phyloP scores from a whole-genome alignment of 108 stramenopile species.

The Skeletonema menzelii region DNA sequence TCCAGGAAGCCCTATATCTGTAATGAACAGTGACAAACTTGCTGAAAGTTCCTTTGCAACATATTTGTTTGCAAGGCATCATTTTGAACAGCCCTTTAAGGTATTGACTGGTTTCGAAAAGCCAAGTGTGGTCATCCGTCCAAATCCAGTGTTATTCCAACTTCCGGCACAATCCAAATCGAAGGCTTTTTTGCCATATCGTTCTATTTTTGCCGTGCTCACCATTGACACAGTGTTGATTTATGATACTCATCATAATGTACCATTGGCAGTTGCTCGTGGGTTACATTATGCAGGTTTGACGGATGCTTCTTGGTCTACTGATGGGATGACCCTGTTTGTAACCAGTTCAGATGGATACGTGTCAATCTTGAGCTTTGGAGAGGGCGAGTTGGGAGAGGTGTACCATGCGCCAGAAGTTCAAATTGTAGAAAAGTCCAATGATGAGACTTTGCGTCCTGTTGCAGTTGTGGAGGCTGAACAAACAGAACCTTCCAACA shows the following conservation, averaged over 20 bases:
- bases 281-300: constrained; percentile 89
- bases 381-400: constrained; percentile 74
- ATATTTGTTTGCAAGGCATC: constrained; percentile 76
- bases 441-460: neutral
- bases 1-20: constrained; percentile 5
- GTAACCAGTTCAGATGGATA: constrained; percentile 89
- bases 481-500: neutral
- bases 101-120: constrained; percentile 80
- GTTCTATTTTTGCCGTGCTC: constrained; percentile 83
- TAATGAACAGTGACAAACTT: constrained; percentile 14
- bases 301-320: constrained; percentile 84
- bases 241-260: constrained; percentile 79
- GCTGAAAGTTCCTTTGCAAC: constrained; percentile 63
- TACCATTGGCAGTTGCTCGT: constrained; percentile 63
- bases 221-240: constrained; percentile 77
- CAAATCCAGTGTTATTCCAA: constrained; percentile 80
- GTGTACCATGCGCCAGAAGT: constrained; percentile 18
- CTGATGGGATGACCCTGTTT: constrained; percentile 75
- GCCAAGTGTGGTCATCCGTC: constrained; percentile 81
- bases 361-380: constrained; percentile 76
- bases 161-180: constrained; percentile 45
- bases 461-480: neutral
- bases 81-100: constrained; percentile 79
- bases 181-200: constrained; percentile 56
- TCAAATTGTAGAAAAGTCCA: constrained; percentile 7